These are phyloP conservation scores for Pseudonectria buxi DNA, from an alignment of 2,329 filamentous ascomycete species.

Conservation along the genomic window DNA sequence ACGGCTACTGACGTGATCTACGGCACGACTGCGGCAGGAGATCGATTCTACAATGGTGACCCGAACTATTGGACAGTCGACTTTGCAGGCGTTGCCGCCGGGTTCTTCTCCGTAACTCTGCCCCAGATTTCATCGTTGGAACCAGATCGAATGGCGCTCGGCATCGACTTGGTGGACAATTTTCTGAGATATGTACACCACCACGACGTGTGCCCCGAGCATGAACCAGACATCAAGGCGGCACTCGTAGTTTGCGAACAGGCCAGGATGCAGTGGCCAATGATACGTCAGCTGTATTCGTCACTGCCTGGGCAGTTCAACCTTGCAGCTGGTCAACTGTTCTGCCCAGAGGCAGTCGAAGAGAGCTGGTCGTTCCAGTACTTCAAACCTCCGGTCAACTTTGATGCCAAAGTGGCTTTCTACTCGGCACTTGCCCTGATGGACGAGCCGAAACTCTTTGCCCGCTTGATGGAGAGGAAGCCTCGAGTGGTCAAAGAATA, in stretches of 20 bases:
- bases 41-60: slow-evolving; percentile 43
- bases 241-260: slow-evolving; percentile 61
- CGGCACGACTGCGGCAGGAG: slow-evolving; percentile 34
- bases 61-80: slow-evolving; percentile 67
- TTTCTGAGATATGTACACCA: slow-evolving; percentile 83
- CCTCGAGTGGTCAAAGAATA: slow-evolving; percentile 37
- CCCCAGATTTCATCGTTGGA: slow-evolving; percentile 51
- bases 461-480: slow-evolving; percentile 15
- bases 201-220: slow-evolving; percentile 82
- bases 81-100: slow-evolving; percentile 69
- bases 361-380: slow-evolving; percentile 22
- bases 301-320: slow-evolving; percentile 75
- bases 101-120: slow-evolving; percentile 63
- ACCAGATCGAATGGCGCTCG: slow-evolving; percentile 44
- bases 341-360: slow-evolving; percentile 35
- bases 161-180: slow-evolving; percentile 66
- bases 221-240: slow-evolving; percentile 56
- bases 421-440: slow-evolving; percentile 38
- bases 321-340: slow-evolving; percentile 62
- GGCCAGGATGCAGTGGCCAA: slow-evolving; percentile 61
- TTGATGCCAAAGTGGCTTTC: slow-evolving; percentile 36
- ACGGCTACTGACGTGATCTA: slow-evolving; percentile 57
- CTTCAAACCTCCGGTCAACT: slow-evolving; percentile 29
- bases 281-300: slow-evolving; percentile 43
- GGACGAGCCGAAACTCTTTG: slow-evolving; percentile 25